Conservation (phyloP, 495 filamentous ascomycete genomes). For the Aspergillus sclerotiicarbonarius region DNA sequence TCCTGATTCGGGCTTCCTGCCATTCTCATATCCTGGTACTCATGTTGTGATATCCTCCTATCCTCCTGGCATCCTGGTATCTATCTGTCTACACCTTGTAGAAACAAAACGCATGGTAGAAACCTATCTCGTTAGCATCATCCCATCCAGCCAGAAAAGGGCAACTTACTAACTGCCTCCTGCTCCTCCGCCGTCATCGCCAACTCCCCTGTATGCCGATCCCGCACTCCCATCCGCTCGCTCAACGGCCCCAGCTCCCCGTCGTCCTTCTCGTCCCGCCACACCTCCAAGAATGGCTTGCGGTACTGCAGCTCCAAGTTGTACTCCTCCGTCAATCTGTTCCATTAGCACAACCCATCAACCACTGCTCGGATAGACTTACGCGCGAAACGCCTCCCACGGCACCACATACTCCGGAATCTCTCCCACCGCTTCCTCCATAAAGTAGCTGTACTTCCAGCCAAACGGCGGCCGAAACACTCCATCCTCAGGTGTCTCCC, state of each 20-base stretch:
- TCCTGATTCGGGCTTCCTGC: no score
- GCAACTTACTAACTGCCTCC: constrained; percentile 70
- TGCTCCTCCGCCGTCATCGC: constrained; percentile 77
- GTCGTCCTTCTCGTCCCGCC: constrained; percentile 85
- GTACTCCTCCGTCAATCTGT: constrained; percentile 82
- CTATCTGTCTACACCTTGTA: constrained; percentile 73
- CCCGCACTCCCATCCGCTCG: constrained; percentile 90
- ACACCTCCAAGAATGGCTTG: constrained; percentile 83
- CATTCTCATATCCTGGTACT: no score
- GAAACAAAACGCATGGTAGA: constrained; percentile 92
- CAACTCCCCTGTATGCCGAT: constrained; percentile 62
- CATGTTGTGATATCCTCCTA: neutral
- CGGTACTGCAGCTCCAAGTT: constrained; percentile 93
- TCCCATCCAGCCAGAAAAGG: neutral
- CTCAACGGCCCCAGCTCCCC: constrained; percentile 73
- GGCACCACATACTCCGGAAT: constrained; percentile 98
- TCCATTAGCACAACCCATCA: constrained; percentile 21
- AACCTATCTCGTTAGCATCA: constrained; percentile 42
- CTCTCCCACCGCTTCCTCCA: constrained; percentile 93
- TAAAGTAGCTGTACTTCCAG: constrained; percentile 95
- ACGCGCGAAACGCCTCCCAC: constrained; percentile 93
- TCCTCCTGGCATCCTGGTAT: neutral
- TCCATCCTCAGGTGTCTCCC: constrained; percentile 67
- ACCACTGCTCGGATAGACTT: constrained; percentile 17
- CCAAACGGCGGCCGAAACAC: constrained; percentile 92